These are phyloP conservation scores for Calonectria multiphialidica DNA, from an alignment of 2,329 filamentous ascomycete genomes.

Conservation along the genomic window DNA sequence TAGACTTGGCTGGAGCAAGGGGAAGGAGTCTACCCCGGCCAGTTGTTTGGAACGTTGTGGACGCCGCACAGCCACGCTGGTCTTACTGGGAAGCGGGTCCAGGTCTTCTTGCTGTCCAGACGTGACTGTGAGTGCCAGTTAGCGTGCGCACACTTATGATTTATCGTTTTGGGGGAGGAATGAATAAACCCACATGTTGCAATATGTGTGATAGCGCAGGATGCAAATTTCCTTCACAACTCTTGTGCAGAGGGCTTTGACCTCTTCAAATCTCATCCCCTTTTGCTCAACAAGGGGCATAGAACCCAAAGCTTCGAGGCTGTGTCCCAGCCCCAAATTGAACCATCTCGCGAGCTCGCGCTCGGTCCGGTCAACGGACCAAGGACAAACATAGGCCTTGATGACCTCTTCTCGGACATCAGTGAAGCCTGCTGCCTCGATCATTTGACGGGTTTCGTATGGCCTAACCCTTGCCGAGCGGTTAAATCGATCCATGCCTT, in stretches of 20 bases:
- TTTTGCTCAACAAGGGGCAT: conserved; percentile 73
- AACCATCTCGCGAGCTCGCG: conserved; percentile 85
- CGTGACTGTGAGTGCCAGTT: conserved; percentile 30
- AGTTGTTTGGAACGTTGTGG: conserved; percentile 9
- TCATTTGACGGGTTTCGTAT: conserved; percentile 64
- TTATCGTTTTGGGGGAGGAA: neutral
- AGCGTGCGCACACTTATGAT: neutral
- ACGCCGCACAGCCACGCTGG: neutral
- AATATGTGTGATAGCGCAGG: conserved; percentile 78
- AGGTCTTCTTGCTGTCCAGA: conserved; percentile 45
- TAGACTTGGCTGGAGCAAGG: neutral
- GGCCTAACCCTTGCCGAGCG: conserved; percentile 73
- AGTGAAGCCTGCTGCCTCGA: conserved; percentile 81
- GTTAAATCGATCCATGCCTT: conserved; percentile 74
- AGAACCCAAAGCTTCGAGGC: conserved; percentile 79
- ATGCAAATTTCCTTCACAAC: conserved; percentile 78
- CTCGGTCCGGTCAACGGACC: conserved; percentile 73
- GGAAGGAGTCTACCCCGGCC: neutral
- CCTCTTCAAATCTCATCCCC: conserved; percentile 66
- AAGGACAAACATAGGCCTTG: conserved; percentile 79
- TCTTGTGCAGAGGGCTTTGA: conserved; percentile 70
- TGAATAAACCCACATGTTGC: conserved; percentile 74
- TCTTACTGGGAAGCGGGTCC: conserved; percentile 34
- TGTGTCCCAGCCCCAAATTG: conserved; percentile 80
- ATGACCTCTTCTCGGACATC: conserved; percentile 81